A percentile compares a stretch with the other conserved stretches of the same genome.
phyloP scores from a whole-genome alignment of 345 rosid species.

The Brassica rapa region DNA sequence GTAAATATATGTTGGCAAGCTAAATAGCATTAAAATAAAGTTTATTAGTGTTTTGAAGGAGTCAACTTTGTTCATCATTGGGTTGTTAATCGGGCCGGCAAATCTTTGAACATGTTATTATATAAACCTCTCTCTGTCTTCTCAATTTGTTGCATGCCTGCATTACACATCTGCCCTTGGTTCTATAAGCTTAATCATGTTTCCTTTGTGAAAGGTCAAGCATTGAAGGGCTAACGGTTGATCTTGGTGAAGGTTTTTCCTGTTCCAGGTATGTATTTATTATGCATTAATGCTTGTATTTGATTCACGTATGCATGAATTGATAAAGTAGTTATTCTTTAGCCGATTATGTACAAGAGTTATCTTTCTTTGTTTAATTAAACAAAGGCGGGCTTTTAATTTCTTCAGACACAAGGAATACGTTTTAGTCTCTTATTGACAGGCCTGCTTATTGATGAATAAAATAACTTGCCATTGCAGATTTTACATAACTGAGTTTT shows the following conservation, averaged over 20 bases:
- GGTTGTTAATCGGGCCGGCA: conserved; percentile 36
- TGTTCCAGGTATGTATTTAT: conserved; percentile 25
- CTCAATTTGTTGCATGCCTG: background rate
- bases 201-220: conserved; percentile 28
- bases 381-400: background rate
- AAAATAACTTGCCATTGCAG: conserved; percentile 25
- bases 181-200: background rate
- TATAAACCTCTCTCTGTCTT: conserved; percentile 16
- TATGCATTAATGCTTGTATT: background rate
- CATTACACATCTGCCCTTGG: conserved; percentile 22
- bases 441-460: background rate
- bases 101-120: conserved; percentile 25
- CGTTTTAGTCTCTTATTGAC: background rate
- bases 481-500: conserved; percentile 3
- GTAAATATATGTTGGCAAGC: conserved; percentile 1
- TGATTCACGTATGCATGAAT: background rate
- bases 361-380: background rate
- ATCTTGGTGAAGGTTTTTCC: conserved; percentile 25
- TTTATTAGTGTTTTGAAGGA: conserved; percentile 16
- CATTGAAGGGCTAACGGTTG: conserved; percentile 26
- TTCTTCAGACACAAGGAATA: conserved; percentile 1
- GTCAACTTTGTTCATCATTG: conserved; percentile 21
- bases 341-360: background rate
- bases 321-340: background rate
- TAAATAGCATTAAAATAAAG: background rate